Evolutionary conservation across 164 flowering plant species (phyloP).

Genomic region (Platanus orientalis): DNA sequence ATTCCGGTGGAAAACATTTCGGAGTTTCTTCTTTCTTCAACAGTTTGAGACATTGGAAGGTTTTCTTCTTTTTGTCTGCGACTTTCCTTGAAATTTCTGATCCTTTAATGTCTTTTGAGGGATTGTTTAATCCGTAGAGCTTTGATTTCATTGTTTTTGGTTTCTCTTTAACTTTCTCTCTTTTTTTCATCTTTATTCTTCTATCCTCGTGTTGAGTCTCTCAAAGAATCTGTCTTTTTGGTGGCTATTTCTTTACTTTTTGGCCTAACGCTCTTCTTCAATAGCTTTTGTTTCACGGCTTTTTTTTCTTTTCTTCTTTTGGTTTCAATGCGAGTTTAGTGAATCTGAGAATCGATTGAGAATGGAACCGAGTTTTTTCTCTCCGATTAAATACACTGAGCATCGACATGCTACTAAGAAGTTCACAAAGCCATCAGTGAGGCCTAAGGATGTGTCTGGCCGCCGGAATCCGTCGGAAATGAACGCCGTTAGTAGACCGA

Average conservation of each 20-base stretch:
- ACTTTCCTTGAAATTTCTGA: slow-evolving; percentile 27
- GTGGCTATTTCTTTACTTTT: neutral
- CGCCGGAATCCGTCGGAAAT: neutral
- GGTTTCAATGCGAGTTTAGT: slow-evolving; percentile 12
- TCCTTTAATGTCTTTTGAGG: neutral
- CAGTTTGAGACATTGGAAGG: too few relatives aligned
- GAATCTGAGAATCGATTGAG: neutral
- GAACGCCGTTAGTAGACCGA: slow-evolving; percentile 13
- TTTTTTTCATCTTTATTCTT: slow-evolving; percentile 10
- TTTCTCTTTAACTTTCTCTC: slow-evolving; percentile 9
- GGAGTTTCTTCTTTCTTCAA: neutral
- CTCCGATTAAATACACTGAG: slow-evolving; percentile 52
- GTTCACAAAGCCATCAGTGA: slow-evolving; percentile 13
- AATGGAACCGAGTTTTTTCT: slow-evolving; percentile 29
- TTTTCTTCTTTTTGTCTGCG: neutral
- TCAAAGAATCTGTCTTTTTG: slow-evolving; percentile 10
- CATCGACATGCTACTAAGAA: slow-evolving; percentile 38
- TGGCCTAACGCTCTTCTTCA: neutral
- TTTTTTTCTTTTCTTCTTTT: neutral
- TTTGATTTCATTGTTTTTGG: neutral
- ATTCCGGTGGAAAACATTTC: neutral
- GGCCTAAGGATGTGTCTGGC: slow-evolving; percentile 6
- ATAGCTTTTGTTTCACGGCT: neutral
- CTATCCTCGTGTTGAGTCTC: slow-evolving; percentile 15
- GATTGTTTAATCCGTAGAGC: neutral